Base-by-base conservation (phyloP, 1,139 yeast species). In the Eremothecium coryli region DNA sequence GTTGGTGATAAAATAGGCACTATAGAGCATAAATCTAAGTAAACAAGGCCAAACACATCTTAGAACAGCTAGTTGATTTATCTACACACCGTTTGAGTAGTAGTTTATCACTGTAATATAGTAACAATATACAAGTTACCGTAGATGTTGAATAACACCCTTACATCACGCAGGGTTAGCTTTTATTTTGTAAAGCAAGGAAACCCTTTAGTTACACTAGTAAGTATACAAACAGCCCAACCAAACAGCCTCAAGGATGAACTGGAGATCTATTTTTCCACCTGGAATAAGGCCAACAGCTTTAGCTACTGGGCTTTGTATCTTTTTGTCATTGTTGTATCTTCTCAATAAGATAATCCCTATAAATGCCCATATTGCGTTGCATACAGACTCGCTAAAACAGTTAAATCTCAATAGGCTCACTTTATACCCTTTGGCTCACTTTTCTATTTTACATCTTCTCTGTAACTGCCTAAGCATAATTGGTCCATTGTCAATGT, bases 341-440 rank as follows among this genome's bases (percentile, higher is more conserved):
- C 16, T 60, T 38, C 26, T 65, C 49, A 54, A 67, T 22, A 38
- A 43, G 21, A 44, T 59, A 27, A 43, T 62, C 17, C 46, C 60
- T 7, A 42, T 66, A 33, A 56, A 56, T 52, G 58, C 53, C 39
- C 31, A 59, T 49, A 63, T 66, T 33, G 53, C 59, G 5, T 64
- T 84, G 38, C 64, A 67, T 31, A 79, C 90, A 7, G 58, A 62
- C 23, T 75, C 86, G 2, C 63, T 82, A 10, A 63, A 71, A 42
- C 58, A 66, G 15, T 56, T 80, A 29, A 73, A 81, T 43, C 41
- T 81, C 45, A 75, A 75, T 52, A 64, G 80, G 29, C 57, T 88
- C 17, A 76, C 94, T 7, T 70, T 85, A 45, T 88, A 82, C 54
- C 82, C 90, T 2, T 58, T 86, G 49, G 74, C 74, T 31, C 96